Conservation (phyloP, 192 early-diverging fungal species). For the Neocallimastix lanati region DNA sequence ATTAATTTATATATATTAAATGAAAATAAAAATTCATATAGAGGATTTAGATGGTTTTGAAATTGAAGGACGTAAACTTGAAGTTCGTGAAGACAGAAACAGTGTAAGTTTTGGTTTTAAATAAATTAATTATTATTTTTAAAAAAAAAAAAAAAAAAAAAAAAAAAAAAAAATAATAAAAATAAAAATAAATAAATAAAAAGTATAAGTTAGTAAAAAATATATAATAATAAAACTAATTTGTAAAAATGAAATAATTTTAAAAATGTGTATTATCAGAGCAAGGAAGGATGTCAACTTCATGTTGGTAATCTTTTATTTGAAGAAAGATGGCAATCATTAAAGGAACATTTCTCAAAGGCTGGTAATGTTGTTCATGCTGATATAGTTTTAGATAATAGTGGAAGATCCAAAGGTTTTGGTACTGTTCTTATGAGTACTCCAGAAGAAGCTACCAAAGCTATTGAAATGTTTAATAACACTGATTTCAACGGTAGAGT, state of each 20-base stretch:
- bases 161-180: too few species aligned
- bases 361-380: slow-evolving; percentile 47
- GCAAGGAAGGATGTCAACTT: slow-evolving; percentile 1
- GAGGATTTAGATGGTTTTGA: neutral
- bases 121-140: too few species aligned
- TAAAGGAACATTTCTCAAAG: slow-evolving; percentile 54
- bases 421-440: slow-evolving; percentile 44
- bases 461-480: slow-evolving; percentile 17
- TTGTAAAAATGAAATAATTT: too few species aligned
- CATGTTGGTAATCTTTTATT: slow-evolving; percentile 1
- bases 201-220: too few species aligned
- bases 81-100: slow-evolving; percentile 49
- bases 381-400: slow-evolving; percentile 38
- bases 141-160: too few species aligned
- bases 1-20: too few species aligned
- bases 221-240: too few species aligned
- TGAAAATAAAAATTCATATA: neutral
- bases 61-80: slow-evolving; percentile 37
- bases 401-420: slow-evolving; percentile 54
- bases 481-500: slow-evolving; percentile 15
- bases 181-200: too few species aligned
- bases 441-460: slow-evolving; percentile 15
- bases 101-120: neutral
- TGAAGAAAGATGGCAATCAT: neutral
- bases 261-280: neutral